Evolutionary conservation across 805 yeast genomes (phyloP).

Genomic region (Priceomyces melissophilus): DNA sequence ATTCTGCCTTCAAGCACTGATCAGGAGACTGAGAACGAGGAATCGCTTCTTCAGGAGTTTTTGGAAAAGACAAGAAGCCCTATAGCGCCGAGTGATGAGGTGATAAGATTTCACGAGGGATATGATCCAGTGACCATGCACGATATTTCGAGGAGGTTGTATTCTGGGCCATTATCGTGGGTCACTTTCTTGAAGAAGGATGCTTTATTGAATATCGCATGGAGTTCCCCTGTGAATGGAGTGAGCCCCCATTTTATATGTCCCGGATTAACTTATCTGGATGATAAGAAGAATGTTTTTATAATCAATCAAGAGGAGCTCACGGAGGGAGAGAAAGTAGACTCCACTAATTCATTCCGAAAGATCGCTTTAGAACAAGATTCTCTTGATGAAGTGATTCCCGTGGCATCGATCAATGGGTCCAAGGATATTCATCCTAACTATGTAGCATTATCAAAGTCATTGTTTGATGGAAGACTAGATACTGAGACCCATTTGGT

Average conservation of each 20-base stretch:
- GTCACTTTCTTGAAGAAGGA: conserved; percentile 25
- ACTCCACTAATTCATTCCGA: conserved; percentile 6
- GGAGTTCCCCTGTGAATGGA: too few species aligned
- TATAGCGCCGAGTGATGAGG: conserved; percentile 7
- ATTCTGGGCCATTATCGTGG: conserved; percentile 33
- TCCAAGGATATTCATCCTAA: conserved; percentile 1
- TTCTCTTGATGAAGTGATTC: conserved; percentile 8
- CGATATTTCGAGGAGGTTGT: conserved; percentile 22
- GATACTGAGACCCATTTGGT: conserved; percentile 15
- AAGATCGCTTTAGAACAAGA: conserved; percentile 8
- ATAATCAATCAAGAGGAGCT: background rate
- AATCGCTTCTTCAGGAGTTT: too few species aligned
- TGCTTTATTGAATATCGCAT: conserved; percentile 18
- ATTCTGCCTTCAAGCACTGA: too few species aligned
- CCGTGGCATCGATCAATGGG: background rate
- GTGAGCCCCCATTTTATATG: too few species aligned
- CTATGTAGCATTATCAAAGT: conserved; percentile 4
- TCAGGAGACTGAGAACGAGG: too few species aligned
- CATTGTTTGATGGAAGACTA: conserved; percentile 9
- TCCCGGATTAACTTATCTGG: conserved; percentile 5
- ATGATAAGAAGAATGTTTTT: background rate
- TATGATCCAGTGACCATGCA: conserved; percentile 20
- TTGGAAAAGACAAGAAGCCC: too few species aligned
- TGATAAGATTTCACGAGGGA: conserved; percentile 16
- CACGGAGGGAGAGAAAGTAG: background rate